Conservation (phyloP, 129 eudicot genomes). For the Tagetes erecta region DNA sequence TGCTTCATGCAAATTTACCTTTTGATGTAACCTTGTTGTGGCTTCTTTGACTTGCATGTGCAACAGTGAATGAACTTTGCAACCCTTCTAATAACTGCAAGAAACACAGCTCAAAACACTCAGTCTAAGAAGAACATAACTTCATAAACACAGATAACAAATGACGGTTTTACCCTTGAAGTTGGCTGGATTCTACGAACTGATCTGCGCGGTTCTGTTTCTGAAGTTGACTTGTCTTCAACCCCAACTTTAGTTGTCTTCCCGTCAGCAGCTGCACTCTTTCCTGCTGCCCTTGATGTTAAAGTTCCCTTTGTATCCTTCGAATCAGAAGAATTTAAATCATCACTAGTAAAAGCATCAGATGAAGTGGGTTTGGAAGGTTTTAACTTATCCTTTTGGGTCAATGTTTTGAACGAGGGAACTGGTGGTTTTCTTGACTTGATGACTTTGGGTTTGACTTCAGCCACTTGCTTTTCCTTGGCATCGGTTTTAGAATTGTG, state of each 20-base stretch:
- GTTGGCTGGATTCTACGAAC: conserved; percentile 94
- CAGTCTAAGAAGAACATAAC: neutral
- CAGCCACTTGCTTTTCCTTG: conserved; percentile 67
- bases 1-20: conserved; percentile 35
- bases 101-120: conserved; percentile 2
- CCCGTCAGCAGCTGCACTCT: conserved; percentile 36
- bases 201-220: conserved; percentile 81
- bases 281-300: conserved; percentile 41
- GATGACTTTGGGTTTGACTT: conserved; percentile 42
- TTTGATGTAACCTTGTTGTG: conserved; percentile 46
- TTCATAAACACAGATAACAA: neutral
- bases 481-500: conserved; percentile 37
- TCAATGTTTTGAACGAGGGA: conserved; percentile 47
- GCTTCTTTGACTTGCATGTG: conserved; percentile 55
- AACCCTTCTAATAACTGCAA: conserved; percentile 83
- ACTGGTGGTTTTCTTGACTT: conserved; percentile 54
- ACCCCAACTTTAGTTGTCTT: conserved; percentile 46
- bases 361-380: conserved; percentile 34
- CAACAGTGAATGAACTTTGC: conserved; percentile 70
- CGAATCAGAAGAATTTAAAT: conserved; percentile 34
- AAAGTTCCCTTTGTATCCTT: conserved; percentile 48
- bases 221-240: conserved; percentile 47
- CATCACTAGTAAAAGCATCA: conserved; percentile 32
- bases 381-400: conserved; percentile 42
- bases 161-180: conserved; percentile 56